Conservation (phyloP, 371 early-diverging fungal genomes). For the Mucor piriformis region DNA sequence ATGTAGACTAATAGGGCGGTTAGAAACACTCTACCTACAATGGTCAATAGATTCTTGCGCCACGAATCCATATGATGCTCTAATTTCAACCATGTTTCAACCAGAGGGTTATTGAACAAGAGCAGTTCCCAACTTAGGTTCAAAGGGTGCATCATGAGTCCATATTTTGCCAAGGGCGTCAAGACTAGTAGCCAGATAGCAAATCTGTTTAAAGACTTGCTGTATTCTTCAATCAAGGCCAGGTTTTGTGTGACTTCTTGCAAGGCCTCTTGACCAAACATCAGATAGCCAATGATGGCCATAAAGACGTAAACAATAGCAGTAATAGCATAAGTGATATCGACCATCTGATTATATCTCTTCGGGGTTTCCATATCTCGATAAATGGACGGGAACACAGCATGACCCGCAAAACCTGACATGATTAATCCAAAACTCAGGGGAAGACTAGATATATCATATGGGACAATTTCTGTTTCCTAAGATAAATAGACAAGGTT, state of each 20-base stretch:
- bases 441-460: constrained; percentile 32
- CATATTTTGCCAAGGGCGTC: constrained; percentile 70
- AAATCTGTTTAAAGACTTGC: constrained; percentile 43
- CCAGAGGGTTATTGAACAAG: constrained; percentile 17
- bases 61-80: constrained; percentile 6
- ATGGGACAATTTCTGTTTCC: constrained; percentile 39
- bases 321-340: constrained; percentile 42
- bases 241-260: constrained; percentile 73
- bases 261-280: constrained; percentile 70
- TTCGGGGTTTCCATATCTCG: constrained; percentile 63
- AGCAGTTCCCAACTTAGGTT: constrained; percentile 50
- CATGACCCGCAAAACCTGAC: constrained; percentile 58
- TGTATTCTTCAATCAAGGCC: constrained; percentile 50
- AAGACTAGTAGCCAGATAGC: constrained; percentile 61
- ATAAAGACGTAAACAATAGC: constrained; percentile 32
- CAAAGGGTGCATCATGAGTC: constrained; percentile 58
- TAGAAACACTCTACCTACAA: constrained; percentile 20
- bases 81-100: constrained; percentile 23
- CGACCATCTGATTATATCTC: constrained; percentile 50
- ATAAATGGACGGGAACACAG: constrained; percentile 71
- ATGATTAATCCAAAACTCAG: constrained; percentile 47
- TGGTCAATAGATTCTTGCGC: constrained; percentile 10
- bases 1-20: constrained; percentile 40
- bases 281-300: constrained; percentile 63
- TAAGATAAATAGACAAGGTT: constrained; percentile 10